Base-by-base conservation (phyloP, 495 filamentous ascomycete genomes). In the Penicillium ucsense region DNA sequence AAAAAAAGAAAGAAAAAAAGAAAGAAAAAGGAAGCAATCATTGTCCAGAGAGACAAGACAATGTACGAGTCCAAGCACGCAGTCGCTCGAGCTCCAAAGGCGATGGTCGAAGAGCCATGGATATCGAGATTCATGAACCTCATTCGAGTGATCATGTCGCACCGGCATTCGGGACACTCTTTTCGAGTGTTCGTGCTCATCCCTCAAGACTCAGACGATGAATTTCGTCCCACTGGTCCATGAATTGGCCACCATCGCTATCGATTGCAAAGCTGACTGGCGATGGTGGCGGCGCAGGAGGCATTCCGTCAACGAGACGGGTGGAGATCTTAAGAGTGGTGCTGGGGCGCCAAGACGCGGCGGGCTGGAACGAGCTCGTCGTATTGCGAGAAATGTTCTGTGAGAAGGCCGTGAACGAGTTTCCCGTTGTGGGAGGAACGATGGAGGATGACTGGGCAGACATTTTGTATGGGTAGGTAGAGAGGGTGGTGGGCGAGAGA, bases 231-330 rank as follows among this genome's bases (percentile, higher is more conserved):
- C 39, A 50, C 28, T 59, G 11, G 4, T 20, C 20, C 2, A 37
- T 11, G 7, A 47, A 31, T 27, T 46, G 53, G 36, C 54, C 50
- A 4, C 54, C 47, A 8, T 50, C 51, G 9, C 52, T 53, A 36
- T 52, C 49, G 20, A 57, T 48, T 29, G 58, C 56, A 35, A 66
- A 71, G 42, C 63, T 61, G 43, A 75, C 70, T 0, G 73, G 74
- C 3, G 68, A 73, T 4, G 74, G 74, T 11, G 74, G 74, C 5
- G 73, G 74, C 5, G 59, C 59, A 0, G 74, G 70, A 6, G 74
- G 71, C 30, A 72, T 66, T 6, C 60, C 60, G 28, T 63, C 52
- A 40, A 65, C 43, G n/a, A 59, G 54, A 20, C 66, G 69, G 8
- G 66, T 60, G 40, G 41, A 46, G 5, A 40, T 44, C 49, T 57